Evolutionary conservation across 768 basidiomycete species (phyloP).

Genomic region (Gloeophyllum trabeum): DNA sequence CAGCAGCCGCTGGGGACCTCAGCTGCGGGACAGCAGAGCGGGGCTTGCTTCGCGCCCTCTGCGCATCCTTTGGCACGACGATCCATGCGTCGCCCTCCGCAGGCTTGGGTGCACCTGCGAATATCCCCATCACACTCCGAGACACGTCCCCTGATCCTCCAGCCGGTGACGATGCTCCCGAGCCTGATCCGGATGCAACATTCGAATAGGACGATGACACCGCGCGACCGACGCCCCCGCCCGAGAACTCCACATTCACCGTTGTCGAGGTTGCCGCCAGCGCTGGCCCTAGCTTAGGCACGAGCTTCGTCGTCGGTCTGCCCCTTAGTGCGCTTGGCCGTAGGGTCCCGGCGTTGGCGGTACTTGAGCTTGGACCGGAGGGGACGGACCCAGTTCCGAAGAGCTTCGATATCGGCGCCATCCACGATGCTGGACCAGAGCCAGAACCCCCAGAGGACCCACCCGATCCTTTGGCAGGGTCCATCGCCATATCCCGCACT

Average conservation of each 20-base stretch:
- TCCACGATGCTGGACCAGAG: conserved; percentile 50
- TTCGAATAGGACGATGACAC: conserved; percentile 29
- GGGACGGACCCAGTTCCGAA: conserved; percentile 34
- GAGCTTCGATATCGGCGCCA: conserved; percentile 76
- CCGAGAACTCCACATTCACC: conserved; percentile 93
- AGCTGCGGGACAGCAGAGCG: conserved; percentile 5
- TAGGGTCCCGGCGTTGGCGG: conserved; percentile 17
- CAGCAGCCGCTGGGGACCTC: conserved; percentile 5
- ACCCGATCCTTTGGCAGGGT: conserved; percentile 38
- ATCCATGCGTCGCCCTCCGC: conserved; percentile 59
- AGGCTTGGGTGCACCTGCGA: conserved; percentile 71
- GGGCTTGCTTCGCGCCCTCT: conserved; percentile 4
- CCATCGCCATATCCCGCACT: conserved; percentile 61
- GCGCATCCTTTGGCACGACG: conserved; percentile 32
- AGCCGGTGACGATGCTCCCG: too few species aligned
- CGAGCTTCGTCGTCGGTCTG: conserved; percentile 31
- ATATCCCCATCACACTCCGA: conserved; percentile 68
- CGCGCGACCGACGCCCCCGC: conserved; percentile 49
- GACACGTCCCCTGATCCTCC: conserved; percentile 11
- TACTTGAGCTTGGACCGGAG: too few species aligned
- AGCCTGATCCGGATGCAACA: conserved; percentile 5
- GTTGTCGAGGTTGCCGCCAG: conserved; percentile 83
- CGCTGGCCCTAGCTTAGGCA: conserved; percentile 76
- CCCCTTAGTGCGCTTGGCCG: conserved; percentile 11
- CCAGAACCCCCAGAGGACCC: conserved; percentile 23